Base-by-base conservation (phyloP, 2,329 filamentous ascomycete species). In the Golovinomyces cichoracearum region DNA sequence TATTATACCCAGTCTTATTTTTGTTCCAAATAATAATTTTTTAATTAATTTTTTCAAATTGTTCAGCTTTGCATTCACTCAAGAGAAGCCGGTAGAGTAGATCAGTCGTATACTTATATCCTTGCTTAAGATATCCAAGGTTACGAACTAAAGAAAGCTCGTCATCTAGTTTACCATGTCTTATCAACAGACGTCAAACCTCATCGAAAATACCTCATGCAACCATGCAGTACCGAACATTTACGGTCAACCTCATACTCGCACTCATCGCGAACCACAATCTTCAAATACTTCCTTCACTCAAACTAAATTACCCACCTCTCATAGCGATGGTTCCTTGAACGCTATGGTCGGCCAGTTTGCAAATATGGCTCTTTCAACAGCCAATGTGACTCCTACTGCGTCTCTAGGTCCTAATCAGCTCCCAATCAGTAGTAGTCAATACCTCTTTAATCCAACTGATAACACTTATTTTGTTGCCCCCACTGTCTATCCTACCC, bases 371-470 rank as follows among this genome's bases (percentile, higher is more conserved):
- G 47, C 50, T 26, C 52, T 66, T 45, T 55, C 60, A 38, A 57
- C 58, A 44, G 58, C 63, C 42, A 62, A 57, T 47, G 59, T 66
- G 50, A 57, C 61, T 50, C 56, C 57, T 50, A 51, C 56, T 31
- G 51, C 57, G 48, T 52, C 56, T 25, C 54, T 58, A 38, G 52
- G 50, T 47, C 52, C 53, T 44, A 52, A 50, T 50, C 60, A 60
- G 48, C 49, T 63, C 47, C 57, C 59, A 41, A 53, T 59, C 5
- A 57, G 60, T 52, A 53, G 58, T 48, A 57, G 52, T 42, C 63
- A 64, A 49, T 53, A 56, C 49, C 57, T 54, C 48, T 57, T 53
- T 47, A 54, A 54, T n/a, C 56, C 57, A 47, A 52, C 52, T 17
- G 51, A 53, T 45, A 50, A 53, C 19, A 52, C 54, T 33, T 54